Percentiles rank a stretch among this genome's conserved stretches.
Conservation (phyloP, 352 stramenopile species). For the Phytophthora pluvialis region DNA sequence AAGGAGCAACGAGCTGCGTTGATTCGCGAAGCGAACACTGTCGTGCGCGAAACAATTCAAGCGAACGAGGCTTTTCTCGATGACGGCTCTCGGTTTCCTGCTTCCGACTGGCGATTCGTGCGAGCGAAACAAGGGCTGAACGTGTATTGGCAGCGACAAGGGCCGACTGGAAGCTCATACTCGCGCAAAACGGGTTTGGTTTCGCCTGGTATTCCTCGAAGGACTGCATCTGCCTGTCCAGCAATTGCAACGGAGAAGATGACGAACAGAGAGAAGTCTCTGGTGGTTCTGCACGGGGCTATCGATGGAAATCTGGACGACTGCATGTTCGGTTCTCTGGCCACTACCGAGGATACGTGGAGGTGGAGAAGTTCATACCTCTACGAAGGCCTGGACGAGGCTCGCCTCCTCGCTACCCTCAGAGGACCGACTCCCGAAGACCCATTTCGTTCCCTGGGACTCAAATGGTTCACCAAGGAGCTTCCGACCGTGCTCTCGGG, state of each 20-base stretch:
- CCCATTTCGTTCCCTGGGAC: constrained; percentile 52
- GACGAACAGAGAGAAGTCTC: constrained; percentile 34
- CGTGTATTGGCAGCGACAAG: constrained; percentile 35
- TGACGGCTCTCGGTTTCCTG: constrained; percentile 26
- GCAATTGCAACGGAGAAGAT: constrained; percentile 18
- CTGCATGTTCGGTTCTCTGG: constrained; percentile 50
- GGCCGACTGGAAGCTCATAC: neutral
- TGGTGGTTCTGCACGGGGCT: constrained; percentile 47
- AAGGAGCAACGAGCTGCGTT: constrained; percentile 37
- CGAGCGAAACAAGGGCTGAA: constrained; percentile 44
- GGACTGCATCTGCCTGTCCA: neutral
- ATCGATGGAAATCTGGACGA: constrained; percentile 58
- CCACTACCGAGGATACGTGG: constrained; percentile 46
- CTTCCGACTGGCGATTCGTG: constrained; percentile 46
- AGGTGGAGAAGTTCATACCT: constrained; percentile 48
- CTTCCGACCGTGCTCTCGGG: constrained; percentile 42
- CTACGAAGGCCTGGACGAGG: constrained; percentile 54
- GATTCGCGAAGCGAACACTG: constrained; percentile 39
- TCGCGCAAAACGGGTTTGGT: constrained; percentile 5
- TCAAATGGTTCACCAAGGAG: constrained; percentile 70
- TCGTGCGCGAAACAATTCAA: constrained; percentile 50
- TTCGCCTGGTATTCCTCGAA: neutral
- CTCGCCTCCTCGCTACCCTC: constrained; percentile 47
- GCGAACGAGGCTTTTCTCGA: constrained; percentile 49
- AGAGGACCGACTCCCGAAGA: constrained; percentile 36